phyloP scores from a whole-genome alignment of 1,139 yeast species.

The Scheffersomyces quercinus region DNA sequence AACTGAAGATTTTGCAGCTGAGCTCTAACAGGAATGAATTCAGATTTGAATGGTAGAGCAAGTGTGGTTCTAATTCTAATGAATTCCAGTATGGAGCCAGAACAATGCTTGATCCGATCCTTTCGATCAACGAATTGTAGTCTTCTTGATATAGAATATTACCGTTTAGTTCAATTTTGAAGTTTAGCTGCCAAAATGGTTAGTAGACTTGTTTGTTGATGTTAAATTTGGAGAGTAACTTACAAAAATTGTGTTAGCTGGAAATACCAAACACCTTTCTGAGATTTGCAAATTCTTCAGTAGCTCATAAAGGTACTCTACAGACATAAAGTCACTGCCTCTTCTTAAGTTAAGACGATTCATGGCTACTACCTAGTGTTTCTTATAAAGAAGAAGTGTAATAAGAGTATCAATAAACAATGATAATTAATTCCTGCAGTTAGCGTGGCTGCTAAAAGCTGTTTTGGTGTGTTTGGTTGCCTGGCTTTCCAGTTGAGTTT shows the following conservation, averaged over 20 bases:
- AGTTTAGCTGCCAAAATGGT: conserved; percentile 5
- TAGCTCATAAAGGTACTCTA: conserved; percentile 7
- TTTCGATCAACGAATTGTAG: conserved; percentile 15
- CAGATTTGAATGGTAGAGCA: conserved; percentile 4
- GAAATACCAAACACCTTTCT: too few relatives aligned
- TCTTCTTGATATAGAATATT: conserved; percentile 7
- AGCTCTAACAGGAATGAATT: conserved; percentile 12
- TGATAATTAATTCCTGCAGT: too few relatives aligned
- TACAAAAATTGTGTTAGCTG: too few relatives aligned
- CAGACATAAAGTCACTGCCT: conserved; percentile 12
- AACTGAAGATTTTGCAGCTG: conserved; percentile 21
- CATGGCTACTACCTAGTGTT: background rate
- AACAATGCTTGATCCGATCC: conserved; percentile 8
- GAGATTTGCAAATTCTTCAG: too few relatives aligned
- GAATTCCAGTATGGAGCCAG: conserved; percentile 17
- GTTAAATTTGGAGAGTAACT: too few relatives aligned
- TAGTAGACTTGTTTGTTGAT: background rate
- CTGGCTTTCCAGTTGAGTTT: too few relatives aligned
- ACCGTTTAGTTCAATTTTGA: conserved; percentile 17
- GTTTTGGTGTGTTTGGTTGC: too few relatives aligned
- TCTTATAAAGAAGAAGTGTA: too few relatives aligned
- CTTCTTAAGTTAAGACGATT: conserved; percentile 7
- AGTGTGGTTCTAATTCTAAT: conserved; percentile 14
- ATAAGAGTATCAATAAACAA: too few relatives aligned
- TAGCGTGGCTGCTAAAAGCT: too few relatives aligned